Evolutionary conservation across 2,329 filamentous ascomycete species (phyloP), one percentile per base, ranked within the genome.

Genomic region (Alternaria burnsii): DNA sequence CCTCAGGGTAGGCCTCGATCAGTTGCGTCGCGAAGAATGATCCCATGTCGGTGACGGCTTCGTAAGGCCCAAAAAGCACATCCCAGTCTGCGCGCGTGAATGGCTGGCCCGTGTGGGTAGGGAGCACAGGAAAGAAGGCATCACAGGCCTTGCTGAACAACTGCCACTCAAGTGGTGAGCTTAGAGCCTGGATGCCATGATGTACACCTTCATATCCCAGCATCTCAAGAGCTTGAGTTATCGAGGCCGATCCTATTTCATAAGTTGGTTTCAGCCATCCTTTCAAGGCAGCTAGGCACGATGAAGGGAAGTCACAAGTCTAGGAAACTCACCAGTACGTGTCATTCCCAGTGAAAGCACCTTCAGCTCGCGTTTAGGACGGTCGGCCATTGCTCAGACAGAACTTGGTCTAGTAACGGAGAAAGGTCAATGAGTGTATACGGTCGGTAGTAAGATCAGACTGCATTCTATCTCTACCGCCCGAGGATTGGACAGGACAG

Each of bases 11-110:
- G 12, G 68, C 69, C 16, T 66, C 63, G 14, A 74, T 61, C n/a
- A 73, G 48, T 30, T 73, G 60, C 42, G 55, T 58, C 0, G 59
- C 63, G 38, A 71, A 72, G 36, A 68, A 57, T 10, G 61, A 61
- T 10, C 70, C 66, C 40, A 70, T 52, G 41, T 74, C 71, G 24
- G 67, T 65, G 8, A 72, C 62, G 28, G 68, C 74, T 65, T 78
- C 81, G 61, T 74, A 81, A 28, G 78, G 67, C 46, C 81, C 81
- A 54, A 83, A 79, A 9, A 84, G 71, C 47, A 70, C 68, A 67
- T 84, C 82, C 76, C 80, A 84, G 62, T 83, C 80, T 40, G 73
- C 71, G 43, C 75, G 76, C 28, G 61, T 66, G 44, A 70, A 73
- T 1, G 67, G 63, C 4, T 34, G 30, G 9, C 52, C 44, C 7